Conservation (phyloP, 768 basidiomycete genomes). For the Mycena kentingensis region DNA sequence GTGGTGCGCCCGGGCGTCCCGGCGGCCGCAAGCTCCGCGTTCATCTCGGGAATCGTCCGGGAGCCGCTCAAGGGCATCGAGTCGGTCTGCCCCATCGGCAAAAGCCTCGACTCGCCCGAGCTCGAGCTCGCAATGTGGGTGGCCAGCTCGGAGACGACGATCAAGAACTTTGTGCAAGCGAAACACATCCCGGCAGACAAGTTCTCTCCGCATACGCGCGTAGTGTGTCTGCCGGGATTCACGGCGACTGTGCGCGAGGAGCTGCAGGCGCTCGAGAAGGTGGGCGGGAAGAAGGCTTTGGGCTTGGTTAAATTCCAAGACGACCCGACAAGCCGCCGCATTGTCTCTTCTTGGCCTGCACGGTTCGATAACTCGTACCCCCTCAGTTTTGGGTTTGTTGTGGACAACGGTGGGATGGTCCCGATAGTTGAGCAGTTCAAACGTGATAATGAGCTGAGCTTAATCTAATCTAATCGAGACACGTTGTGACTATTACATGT, state of each 20-base stretch:
- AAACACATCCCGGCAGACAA: slow-evolving; percentile 45
- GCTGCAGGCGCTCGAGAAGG: slow-evolving; percentile 51
- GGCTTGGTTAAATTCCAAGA: slow-evolving; percentile 50
- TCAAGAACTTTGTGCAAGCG: slow-evolving; percentile 54
- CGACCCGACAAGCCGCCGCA: slow-evolving; percentile 42
- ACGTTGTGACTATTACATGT: too few species aligned
- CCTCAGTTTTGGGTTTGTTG: slow-evolving; percentile 43
- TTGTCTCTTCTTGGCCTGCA: slow-evolving; percentile 52
- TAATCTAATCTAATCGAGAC: too few species aligned
- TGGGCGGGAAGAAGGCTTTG: slow-evolving; percentile 52
- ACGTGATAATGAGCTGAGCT: slow-evolving; percentile 25
- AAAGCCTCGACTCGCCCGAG: slow-evolving; percentile 43
- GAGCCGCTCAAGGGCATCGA: slow-evolving; percentile 56
- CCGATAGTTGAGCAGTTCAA: slow-evolving; percentile 43
- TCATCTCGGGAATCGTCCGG: slow-evolving; percentile 59
- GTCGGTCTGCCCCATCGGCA: slow-evolving; percentile 55
- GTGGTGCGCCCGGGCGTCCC: slow-evolving; percentile 58
- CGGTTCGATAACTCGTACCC: slow-evolving; percentile 48
- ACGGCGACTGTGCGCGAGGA: slow-evolving; percentile 57
- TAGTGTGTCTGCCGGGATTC: slow-evolving; percentile 62
- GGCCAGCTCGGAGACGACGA: slow-evolving; percentile 50
- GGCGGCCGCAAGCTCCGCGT: slow-evolving; percentile 54
- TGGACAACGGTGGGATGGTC: slow-evolving; percentile 49
- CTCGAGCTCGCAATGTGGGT: slow-evolving; percentile 54
- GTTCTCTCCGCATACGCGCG: slow-evolving; percentile 49